Percentiles rank a stretch among this genome's conserved stretches.
Conservation (phyloP, 75 land plant genomes). For the Adiantum capillusveneris region DNA sequence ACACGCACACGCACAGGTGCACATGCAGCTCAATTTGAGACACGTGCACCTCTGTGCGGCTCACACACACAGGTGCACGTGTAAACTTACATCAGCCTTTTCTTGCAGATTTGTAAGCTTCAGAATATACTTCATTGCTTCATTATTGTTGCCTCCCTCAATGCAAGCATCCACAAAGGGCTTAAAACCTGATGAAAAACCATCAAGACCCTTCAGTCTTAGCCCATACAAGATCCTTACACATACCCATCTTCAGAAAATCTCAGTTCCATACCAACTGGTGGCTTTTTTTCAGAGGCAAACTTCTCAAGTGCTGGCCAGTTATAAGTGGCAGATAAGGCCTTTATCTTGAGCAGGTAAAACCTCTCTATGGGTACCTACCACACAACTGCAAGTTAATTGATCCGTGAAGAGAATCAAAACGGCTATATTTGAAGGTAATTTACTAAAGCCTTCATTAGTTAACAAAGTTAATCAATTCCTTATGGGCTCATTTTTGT, state of each 20-base stretch:
- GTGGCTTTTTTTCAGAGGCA: constrained; percentile 91
- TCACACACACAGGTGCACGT: no score
- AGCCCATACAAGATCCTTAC: no score
- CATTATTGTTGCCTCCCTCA: constrained; percentile 71
- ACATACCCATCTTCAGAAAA: no score
- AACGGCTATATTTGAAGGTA: no score
- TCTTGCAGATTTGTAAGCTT: constrained; percentile 86
- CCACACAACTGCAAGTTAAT: background rate
- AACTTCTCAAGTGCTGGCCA: constrained; percentile 97
- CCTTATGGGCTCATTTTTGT: no score
- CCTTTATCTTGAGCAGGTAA: constrained; percentile 98
- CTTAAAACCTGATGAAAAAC: constrained; percentile 50
- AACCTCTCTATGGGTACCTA: constrained; percentile 98
- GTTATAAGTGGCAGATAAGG: constrained; percentile 78
- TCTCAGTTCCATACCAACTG: constrained; percentile 48
- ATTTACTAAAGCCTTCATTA: no score
- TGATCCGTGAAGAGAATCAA: no score
- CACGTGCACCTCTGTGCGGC: no score
- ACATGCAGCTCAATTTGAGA: no score
- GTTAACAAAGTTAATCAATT: no score
- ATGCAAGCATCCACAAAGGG: constrained; percentile 99
- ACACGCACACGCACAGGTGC: no score
- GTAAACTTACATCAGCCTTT: constrained; percentile 90
- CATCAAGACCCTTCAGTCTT: no score
- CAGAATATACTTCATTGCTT: constrained; percentile 89